Base-by-base conservation (phyloP, 176 grass and related monocot species). In the Stipa capillata region DNA sequence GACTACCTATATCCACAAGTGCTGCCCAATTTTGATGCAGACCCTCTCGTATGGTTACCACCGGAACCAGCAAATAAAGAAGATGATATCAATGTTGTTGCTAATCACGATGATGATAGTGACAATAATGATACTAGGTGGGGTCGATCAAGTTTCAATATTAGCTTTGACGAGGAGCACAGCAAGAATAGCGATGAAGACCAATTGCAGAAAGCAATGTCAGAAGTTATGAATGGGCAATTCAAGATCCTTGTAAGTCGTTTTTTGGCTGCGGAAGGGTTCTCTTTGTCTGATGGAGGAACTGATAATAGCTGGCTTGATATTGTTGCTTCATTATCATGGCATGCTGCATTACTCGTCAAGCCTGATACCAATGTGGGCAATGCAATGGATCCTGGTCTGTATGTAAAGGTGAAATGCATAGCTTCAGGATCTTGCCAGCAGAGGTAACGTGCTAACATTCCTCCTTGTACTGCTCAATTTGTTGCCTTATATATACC, bases 371-470 rank as follows among this genome's bases (percentile, higher is more conserved):
- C 81, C 48, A 90, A 88, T 78, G 86, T 83, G 20, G 95, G 95
- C 51, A 88, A 90, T 86, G 87, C 78, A 88, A 98, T 98, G 95
- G 95, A 98, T 85, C 89, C 92, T 84, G 74, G 91, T 62, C 77
- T 85, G 20, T 98, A 98, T 85, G 89, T 98, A 57, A 98, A 94
- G 76, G 87, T 98, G 66, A 98, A 94, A 84, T 92, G 89, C 48
- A 82, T 98, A 69, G 89, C 95, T 51, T 90, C 92, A 65, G 95
- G 90, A 58, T 88, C 64, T 75, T 74, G 43, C 20, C 77, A 79
- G 49, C 92, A 98, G 53, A 98, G 92, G 95, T 97, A 88, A 73
- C 12, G 42, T 58, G 69, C 63, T 78, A 17, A 74, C 52, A 32
- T 69, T 71, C 47, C 13, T 63, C 43, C 18, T 78, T 50, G 15